Evolutionary conservation across 768 basidiomycete genomes (phyloP), one percentile per base, ranked within the genome.

Genomic region (Leucocoprinus leucothites): DNA sequence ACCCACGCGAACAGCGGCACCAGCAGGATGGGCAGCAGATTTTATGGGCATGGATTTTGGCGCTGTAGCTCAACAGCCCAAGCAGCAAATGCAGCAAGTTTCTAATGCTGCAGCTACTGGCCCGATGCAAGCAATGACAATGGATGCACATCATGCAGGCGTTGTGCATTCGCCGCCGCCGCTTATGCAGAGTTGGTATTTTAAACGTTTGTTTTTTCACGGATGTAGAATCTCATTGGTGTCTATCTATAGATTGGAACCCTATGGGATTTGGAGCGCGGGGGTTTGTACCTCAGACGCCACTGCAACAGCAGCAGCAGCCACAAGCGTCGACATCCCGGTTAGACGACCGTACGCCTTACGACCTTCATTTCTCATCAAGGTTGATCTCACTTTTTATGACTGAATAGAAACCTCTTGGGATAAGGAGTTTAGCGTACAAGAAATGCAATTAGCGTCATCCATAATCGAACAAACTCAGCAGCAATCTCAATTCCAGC

Each of bases 381-480:
- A 53, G 36, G 28, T 19, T 3, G 14, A 18, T 53, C 16, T 48
- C 19, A 56, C 34, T 48, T 8, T 48, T 8, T 4, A 38, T n/a
- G 16, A 3, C 38, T n/a, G 31, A 11, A 31, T 56, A 81, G 78
- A 70, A 53, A 72, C 73, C 44, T 69, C 74, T 6, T 89, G 87
- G 87, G 85, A 89, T 57, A 77, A 75, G 52, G 86, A 82, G 59
- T 89, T 88, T 60, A 77, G 70, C 42, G 77, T 80, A 2, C 84
- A 82, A 59, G 85, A 85, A 57, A 69, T 72, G 18, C 64, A 71
- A 28, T 57, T 77, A 7, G 63, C 68, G 11, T 58, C 67, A 0
- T 36, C 63, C 21, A 57, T 67, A 25, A 44, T 57, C 6, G 62
- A 65, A 55, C 63, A 65, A 59, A 48, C 60, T 13, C 59, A 61